These are phyloP conservation scores for Wallacemonas sp. DNA, from an alignment of 208 protist genomes.

Conservation along the genomic window DNA sequence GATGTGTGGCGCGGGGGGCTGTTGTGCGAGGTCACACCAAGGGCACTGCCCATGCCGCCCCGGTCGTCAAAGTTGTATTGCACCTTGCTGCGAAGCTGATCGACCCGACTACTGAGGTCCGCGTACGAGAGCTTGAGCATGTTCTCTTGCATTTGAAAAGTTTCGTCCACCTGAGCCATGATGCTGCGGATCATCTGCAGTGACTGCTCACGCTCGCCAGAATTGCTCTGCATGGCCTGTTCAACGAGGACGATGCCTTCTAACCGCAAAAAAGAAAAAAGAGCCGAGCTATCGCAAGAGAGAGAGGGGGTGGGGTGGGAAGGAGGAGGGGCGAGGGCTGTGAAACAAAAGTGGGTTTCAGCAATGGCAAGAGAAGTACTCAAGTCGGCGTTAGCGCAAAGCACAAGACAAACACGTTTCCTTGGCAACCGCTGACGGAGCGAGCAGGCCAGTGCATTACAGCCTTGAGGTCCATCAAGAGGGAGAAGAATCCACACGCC, in stretches of 20 bases:
- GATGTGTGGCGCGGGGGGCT: background rate
- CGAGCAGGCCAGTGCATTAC: too few species aligned
- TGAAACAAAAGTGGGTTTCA: too few species aligned
- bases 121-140: slow-evolving; percentile 45
- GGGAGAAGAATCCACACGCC: too few species aligned
- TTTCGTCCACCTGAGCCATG: slow-evolving; percentile 47
- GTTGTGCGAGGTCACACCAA: slow-evolving; percentile 9
- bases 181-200: slow-evolving; percentile 50
- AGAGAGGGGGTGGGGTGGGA: background rate
- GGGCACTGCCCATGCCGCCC: slow-evolving; percentile 18
- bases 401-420: too few species aligned
- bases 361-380: too few species aligned
- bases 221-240: slow-evolving; percentile 6
- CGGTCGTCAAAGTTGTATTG: slow-evolving; percentile 14
- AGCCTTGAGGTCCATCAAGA: too few species aligned
- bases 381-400: too few species aligned
- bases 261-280: background rate
- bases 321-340: too few species aligned
- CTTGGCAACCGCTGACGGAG: too few species aligned
- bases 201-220: slow-evolving; percentile 11
- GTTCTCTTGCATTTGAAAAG: slow-evolving; percentile 56
- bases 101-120: slow-evolving; percentile 43
- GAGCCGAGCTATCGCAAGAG: background rate
- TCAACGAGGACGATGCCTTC: too few species aligned
- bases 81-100: slow-evolving; percentile 41